Evolutionary conservation across 345 rosid species (phyloP), one percentile per base, ranked within the genome.

Genomic region (Eutrema yunnanense): DNA sequence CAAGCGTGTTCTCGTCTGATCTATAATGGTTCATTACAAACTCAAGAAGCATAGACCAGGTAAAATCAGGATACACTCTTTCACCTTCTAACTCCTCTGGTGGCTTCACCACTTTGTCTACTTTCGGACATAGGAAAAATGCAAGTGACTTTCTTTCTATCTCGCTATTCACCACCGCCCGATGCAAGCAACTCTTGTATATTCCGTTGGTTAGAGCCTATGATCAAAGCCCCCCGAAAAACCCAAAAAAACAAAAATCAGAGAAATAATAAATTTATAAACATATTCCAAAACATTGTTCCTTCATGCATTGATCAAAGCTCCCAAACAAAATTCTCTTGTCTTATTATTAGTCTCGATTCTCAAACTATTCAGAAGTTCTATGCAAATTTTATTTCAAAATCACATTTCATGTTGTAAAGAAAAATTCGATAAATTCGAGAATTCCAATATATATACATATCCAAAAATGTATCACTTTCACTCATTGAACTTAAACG

Each of bases 101-200:
- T 36, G 95, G 86, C 73, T 78, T 84, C 73, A 89, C 86, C 33
- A 82, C 76, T 65, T 85, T 87, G 81, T 82, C 91, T 11, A 72
- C 73, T 53, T 74, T 79, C 1, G 92, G 95, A 62, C 82, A 60
- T 53, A 80, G 75, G 40, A 88, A 88, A 72, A 76, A 86, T 2
- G 74, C 88, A 82, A 86, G 32, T 8, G 91, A 81, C 76, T 73
- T 80, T 65, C 91, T 80, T 69, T 64, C 86, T 4, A 33, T 76
- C n/a, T 75, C 75, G 34, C 70, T 76, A 52, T 85, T 78, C 77
- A 85, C 92, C 49, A 89, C 85, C 9, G 87, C 92, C 41, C 22
- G 22, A 22, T 22, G 22, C 22, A 22, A 22, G 22, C 22, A 22
- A 22, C 22, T 22, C 74, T 83, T 85, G 83, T 82, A 86, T 53